phyloP scores from a whole-genome alignment of 257 asterid genomes.

The Solanum clarkiae region DNA sequence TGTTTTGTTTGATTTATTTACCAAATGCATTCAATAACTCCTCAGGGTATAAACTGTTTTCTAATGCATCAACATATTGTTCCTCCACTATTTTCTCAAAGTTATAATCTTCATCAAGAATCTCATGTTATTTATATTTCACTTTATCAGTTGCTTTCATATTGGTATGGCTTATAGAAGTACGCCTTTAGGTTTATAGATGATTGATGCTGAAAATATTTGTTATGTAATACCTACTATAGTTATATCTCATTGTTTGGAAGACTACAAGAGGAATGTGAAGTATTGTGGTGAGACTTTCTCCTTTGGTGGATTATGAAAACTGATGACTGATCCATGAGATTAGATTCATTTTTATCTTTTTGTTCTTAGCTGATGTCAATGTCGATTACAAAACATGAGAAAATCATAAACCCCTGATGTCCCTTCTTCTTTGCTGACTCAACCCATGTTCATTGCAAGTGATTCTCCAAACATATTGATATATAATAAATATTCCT shows the following conservation, averaged over 20 bases:
- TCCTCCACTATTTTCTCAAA: not conserved
- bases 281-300: constrained; percentile 67
- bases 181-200: constrained; percentile 65
- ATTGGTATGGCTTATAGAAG: constrained; percentile 1
- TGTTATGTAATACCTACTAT: constrained; percentile 91
- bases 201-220: constrained; percentile 86
- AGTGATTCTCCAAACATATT: no score
- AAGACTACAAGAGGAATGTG: constrained; percentile 80
- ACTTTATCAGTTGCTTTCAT: no score
- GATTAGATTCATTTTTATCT: not conserved
- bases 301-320: not conserved
- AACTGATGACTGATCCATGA: not conserved
- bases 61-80: not conserved
- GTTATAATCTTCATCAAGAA: not conserved
- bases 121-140: no score
- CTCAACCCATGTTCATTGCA: no score
- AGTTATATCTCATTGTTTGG: constrained; percentile 93
- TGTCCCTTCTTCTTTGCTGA: no score
- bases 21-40: not conserved
- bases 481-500: no score
- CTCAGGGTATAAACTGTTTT: not conserved
- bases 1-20: not conserved
- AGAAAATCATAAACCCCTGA: no score
- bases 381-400: no score
- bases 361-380: not conserved